Percentiles rank a stretch among this genome's conserved stretches.
phyloP scores from a whole-genome alignment of 108 stramenopile species.

The Cyclotella atomus region DNA sequence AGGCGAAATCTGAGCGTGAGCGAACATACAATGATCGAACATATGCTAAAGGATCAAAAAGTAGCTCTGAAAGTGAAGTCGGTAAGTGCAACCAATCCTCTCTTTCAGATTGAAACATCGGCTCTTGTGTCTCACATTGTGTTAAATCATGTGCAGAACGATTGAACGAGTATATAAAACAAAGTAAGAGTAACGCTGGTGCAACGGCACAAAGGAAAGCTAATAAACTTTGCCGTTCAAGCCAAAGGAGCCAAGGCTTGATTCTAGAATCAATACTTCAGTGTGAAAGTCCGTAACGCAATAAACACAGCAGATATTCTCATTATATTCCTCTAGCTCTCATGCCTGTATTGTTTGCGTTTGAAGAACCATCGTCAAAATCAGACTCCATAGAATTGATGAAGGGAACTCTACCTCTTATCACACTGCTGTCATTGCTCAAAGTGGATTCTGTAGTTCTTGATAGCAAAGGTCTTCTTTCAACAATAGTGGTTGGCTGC shows the following conservation, averaged over 20 bases:
- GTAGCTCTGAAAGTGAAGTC: not conserved
- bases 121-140: not conserved
- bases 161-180: slow-evolving; percentile 2
- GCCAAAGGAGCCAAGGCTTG: slow-evolving; percentile 14
- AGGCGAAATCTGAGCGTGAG: not conserved
- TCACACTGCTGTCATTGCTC: slow-evolving; percentile 32
- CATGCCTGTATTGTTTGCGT: slow-evolving; percentile 15
- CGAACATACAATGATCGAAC: not conserved
- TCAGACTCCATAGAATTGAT: slow-evolving; percentile 45
- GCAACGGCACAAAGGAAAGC: slow-evolving; percentile 11
- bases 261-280: slow-evolving; percentile 24
- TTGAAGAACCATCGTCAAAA: slow-evolving; percentile 16
- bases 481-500: not conserved
- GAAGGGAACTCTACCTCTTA: slow-evolving; percentile 45
- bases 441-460: slow-evolving; percentile 18
- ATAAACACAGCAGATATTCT: not conserved
- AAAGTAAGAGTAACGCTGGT: slow-evolving; percentile 15
- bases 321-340: slow-evolving; percentile 23
- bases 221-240: slow-evolving; percentile 8
- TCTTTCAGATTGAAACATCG: not conserved
- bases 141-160: not conserved
- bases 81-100: not conserved
- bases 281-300: not conserved
- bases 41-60: not conserved
- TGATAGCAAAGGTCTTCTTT: slow-evolving; percentile 23